phyloP scores from a whole-genome alignment of 1,139 yeast genomes.

The Yamadazyma songkhlaensis region DNA sequence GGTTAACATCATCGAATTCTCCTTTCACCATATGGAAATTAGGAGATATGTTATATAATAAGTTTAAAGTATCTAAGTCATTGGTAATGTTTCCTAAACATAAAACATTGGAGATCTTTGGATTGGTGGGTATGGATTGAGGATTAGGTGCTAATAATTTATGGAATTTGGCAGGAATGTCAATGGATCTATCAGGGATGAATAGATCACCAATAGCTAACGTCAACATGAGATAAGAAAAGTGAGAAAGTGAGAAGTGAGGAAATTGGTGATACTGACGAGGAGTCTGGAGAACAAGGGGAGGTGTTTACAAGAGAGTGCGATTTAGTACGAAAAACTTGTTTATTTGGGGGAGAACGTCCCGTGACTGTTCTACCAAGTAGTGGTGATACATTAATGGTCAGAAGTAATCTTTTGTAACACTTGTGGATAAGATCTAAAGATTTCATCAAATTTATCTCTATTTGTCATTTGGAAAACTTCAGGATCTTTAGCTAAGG shows the following conservation, averaged over 20 bases:
- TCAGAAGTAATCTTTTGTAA: conserved; percentile 48
- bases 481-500: conserved; percentile 86
- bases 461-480: conserved; percentile 77
- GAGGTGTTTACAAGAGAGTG: too few species aligned
- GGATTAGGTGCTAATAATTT: conserved; percentile 63
- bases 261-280: too few species aligned
- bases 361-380: too few species aligned
- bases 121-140: conserved; percentile 39
- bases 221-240: conserved; percentile 60
- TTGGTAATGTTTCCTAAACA: conserved; percentile 85
- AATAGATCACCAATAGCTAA: conserved; percentile 87
- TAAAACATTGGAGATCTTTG: conserved; percentile 79
- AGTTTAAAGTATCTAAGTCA: conserved; percentile 59
- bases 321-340: too few species aligned
- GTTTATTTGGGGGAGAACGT: too few species aligned
- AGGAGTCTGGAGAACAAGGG: too few species aligned
- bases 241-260: not conserved
- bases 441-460: conserved; percentile 67
- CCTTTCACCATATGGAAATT: conserved; percentile 80
- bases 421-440: conserved; percentile 74
- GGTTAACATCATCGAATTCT: conserved; percentile 50
- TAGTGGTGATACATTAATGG: conserved; percentile 18
- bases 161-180: conserved; percentile 55
- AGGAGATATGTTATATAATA: conserved; percentile 65
- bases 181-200: conserved; percentile 83